phyloP scores from a whole-genome alignment of 192 early-diverging fungal genomes.

The Coemansia sp. region DNA sequence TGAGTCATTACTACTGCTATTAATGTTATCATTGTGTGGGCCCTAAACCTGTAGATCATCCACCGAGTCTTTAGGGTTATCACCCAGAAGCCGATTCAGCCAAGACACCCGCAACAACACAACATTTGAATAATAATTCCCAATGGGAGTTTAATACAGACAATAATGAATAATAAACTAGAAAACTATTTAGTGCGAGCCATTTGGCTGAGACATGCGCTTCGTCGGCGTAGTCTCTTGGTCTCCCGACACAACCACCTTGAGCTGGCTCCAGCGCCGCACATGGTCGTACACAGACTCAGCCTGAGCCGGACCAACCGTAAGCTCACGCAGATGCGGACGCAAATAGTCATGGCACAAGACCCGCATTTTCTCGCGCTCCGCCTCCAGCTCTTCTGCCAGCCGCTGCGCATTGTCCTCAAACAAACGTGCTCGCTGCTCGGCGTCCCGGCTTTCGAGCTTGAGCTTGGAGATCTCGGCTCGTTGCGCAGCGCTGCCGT shows the following conservation, averaged over 20 bases:
- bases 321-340: slow-evolving; percentile 35
- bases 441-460: slow-evolving; percentile 22
- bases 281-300: slow-evolving; percentile 30
- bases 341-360: slow-evolving; percentile 37
- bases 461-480: slow-evolving; percentile 34
- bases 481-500: slow-evolving; percentile 19
- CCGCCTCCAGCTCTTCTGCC: not conserved
- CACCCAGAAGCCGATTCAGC: too few species aligned
- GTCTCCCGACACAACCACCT: slow-evolving; percentile 28
- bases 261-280: slow-evolving; percentile 47
- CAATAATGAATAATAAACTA: not conserved
- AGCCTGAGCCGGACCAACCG: slow-evolving; percentile 28
- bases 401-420: slow-evolving; percentile 14
- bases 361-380: slow-evolving; percentile 12
- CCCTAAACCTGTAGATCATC: too few species aligned
- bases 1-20: too few species aligned
- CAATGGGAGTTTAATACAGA: not conserved
- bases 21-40: too few species aligned
- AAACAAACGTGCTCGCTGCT: slow-evolving; percentile 6
- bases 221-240: slow-evolving; percentile 22
- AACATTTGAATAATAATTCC: too few species aligned
- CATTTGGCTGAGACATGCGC: not conserved
- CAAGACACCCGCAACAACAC: too few species aligned
- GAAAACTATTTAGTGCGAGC: too few species aligned
- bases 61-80: too few species aligned